Base-by-base conservation (phyloP, 306 rosid species). In the Castanea sativa region DNA sequence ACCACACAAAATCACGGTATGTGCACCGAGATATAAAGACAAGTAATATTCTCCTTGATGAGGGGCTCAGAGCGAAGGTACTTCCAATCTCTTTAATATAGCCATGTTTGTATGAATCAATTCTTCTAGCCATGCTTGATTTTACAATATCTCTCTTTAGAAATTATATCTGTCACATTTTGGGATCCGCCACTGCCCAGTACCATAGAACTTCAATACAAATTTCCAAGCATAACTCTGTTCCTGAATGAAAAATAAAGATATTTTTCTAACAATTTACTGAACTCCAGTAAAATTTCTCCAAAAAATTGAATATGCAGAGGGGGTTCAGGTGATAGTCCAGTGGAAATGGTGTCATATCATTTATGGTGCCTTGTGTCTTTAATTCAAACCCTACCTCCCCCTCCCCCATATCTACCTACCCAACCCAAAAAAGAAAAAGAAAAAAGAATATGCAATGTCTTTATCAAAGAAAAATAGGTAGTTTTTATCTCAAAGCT, bases 21-120 rank as follows among this genome's bases (percentile, higher is more conserved):
- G 98, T 94, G 45, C 98, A 92, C 68, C 93, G 97, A 13, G 97
- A 92, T 45, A 85, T 94, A 75, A 94, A 92, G 88, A 92, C 97
- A 7, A 85, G 89, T 58, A 92, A 92, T 78, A 88, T 94, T 56
- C 97, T 94, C 45, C 97, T 94, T 49, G 97, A 92, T 55, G 86
- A 85, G 33, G 88, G 86, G 53, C 86, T 87, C 5, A 85, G 90
- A 84, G 98, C 97, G 49, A 94, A 92, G 97, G 98, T 92, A 81
- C 33, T 58, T 14, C 64, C 52, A 30, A 82, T 35, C 52, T 51
- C 60, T 49, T 68, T 10, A 18, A 18, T 7, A 45, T 73, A 20
- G 30, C 8, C 38, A 19, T 8, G 55, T 32, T 52, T 71, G 21
- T 15, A 56, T 60, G 5, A 53, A 53, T 63, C 56, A 71, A 25